Evolutionary conservation across 768 basidiomycete species (phyloP).

Genomic region (Epithele typhae): DNA sequence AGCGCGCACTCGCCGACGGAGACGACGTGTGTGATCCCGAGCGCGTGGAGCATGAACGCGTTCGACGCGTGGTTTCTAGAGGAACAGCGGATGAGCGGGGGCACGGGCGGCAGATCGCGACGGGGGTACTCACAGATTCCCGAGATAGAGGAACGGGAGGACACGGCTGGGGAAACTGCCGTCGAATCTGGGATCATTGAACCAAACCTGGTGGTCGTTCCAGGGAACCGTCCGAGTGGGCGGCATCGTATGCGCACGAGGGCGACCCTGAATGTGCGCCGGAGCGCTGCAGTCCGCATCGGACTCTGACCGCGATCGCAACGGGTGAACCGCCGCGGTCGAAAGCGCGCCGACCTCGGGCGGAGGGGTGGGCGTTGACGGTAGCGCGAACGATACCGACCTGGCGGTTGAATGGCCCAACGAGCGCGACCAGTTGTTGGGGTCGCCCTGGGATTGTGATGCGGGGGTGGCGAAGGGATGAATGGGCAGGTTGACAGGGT

Average conservation of each 20-base stretch:
- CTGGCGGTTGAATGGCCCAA: constrained; percentile 9
- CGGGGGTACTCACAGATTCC: constrained; percentile 71
- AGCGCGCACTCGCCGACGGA: constrained; percentile 95
- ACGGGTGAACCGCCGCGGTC: constrained; percentile 6
- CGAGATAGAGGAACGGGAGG: constrained; percentile 89
- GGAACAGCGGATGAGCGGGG: constrained; percentile 2
- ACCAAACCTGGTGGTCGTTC: constrained; percentile 83
- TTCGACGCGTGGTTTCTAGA: constrained; percentile 88
- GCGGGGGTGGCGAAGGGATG: not conserved
- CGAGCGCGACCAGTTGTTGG: not conserved
- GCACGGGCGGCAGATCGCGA: constrained; percentile 8
- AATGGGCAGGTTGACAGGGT: not conserved
- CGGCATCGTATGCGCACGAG: constrained; percentile 68
- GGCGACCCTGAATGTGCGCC: constrained; percentile 35
- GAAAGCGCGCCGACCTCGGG: not conserved
- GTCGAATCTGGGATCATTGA: constrained; percentile 89
- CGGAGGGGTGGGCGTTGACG: constrained; percentile 1
- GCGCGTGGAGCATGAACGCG: constrained; percentile 91
- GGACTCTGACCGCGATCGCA: constrained; percentile 15
- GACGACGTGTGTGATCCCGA: constrained; percentile 96
- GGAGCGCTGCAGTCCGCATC: constrained; percentile 1
- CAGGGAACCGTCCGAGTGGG: constrained; percentile 40
- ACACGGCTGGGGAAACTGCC: constrained; percentile 95
- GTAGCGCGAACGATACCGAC: constrained; percentile 17
- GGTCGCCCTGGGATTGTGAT: not conserved